Evolutionary conservation across 2,329 filamentous ascomycete species (phyloP).

Genomic region (Davidsoniella neocaledoniae): DNA sequence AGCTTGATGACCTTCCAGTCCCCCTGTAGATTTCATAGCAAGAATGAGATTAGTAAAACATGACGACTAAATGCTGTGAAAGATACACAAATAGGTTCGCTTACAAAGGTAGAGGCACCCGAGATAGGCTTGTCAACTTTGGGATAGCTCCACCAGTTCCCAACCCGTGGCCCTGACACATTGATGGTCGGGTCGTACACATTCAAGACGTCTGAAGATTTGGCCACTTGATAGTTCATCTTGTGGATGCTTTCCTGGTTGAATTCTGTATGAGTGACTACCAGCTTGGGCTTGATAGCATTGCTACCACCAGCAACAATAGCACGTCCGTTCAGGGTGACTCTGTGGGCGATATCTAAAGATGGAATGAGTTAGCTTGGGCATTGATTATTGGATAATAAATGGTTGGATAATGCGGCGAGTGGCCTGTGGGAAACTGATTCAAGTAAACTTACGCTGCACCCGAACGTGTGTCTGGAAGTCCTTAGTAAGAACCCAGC

Average conservation of each 20-base stretch:
- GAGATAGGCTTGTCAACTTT: background rate
- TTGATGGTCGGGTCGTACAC: slow-evolving; percentile 3
- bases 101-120: no score
- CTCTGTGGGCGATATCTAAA: background rate
- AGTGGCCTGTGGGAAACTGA: background rate
- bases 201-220: background rate
- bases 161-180: background rate
- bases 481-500: background rate
- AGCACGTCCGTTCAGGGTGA: background rate
- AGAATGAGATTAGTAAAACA: no score
- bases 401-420: background rate
- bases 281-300: background rate
- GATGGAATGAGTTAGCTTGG: background rate
- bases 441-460: background rate
- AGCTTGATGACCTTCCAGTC: no score
- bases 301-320: slow-evolving; percentile 2
- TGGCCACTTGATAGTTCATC: background rate
- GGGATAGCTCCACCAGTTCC: background rate
- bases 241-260: background rate
- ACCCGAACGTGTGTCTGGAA: slow-evolving; percentile 1
- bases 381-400: background rate
- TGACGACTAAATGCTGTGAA: no score
- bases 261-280: background rate
- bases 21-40: no score
- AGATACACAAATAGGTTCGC: no score